phyloP scores from a whole-genome alignment of 106 monocot species.

The Vanilla planifolia region DNA sequence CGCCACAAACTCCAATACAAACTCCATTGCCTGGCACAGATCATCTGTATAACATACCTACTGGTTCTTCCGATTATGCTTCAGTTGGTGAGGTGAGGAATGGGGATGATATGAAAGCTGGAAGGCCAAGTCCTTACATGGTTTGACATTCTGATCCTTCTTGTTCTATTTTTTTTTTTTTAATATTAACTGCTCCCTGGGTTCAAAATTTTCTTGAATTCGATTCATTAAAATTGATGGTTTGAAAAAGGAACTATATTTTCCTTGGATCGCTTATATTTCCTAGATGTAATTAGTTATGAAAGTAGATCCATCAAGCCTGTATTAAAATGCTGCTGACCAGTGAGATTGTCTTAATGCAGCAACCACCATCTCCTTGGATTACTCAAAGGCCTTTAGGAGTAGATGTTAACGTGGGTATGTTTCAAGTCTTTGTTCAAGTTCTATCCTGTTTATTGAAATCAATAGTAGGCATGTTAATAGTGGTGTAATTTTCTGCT shows the following conservation, averaged over 20 bases:
- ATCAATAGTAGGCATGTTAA: slow-evolving; percentile 1
- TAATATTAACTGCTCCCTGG: background rate
- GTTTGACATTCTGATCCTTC: slow-evolving; percentile 19
- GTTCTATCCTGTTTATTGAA: slow-evolving; percentile 1
- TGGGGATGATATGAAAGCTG: slow-evolving; percentile 47
- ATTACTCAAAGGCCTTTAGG: slow-evolving; percentile 76
- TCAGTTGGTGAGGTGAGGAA: slow-evolving; percentile 56
- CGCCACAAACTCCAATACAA: slow-evolving; percentile 65
- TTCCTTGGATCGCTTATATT: background rate
- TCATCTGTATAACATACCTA: slow-evolving; percentile 75
- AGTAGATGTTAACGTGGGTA: slow-evolving; percentile 99
- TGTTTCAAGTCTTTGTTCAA: slow-evolving; percentile 16
- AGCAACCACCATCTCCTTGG: slow-evolving; percentile 97
- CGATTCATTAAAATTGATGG: background rate
- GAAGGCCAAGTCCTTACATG: slow-evolving; percentile 79
- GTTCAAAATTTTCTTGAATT: background rate
- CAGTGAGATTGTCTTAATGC: slow-evolving; percentile 10
- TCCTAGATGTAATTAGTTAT: too few relatives aligned
- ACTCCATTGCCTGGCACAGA: slow-evolving; percentile 83
- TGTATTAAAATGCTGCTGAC: too few relatives aligned
- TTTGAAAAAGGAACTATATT: background rate
- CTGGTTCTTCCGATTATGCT: slow-evolving; percentile 72
- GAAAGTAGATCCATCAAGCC: too few relatives aligned
- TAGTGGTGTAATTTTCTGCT: background rate
- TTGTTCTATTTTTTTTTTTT: background rate